Evolutionary conservation across 805 yeast species (phyloP), one percentile per base, ranked within the genome.

Genomic region (Wickerhamiella australiensis): DNA sequence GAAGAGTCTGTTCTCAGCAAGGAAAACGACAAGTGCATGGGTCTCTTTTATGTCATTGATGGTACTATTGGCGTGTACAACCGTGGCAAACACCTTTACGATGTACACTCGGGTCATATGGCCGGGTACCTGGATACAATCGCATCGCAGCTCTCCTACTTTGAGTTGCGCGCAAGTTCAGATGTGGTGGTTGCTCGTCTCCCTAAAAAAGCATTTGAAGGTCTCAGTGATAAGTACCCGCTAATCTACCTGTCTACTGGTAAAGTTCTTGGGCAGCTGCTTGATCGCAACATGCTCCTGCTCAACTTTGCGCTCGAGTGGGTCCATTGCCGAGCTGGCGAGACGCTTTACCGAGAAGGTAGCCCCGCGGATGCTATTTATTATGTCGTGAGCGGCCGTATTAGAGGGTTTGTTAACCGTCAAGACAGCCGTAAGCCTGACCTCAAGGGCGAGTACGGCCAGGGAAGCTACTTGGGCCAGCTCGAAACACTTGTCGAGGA

Each of bases 401-500:
- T 88, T 55, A 70, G 96, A 43, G 82, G 87, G 3, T 69, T 80
- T 2, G 38, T 46, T 5, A 61, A 29, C 18, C 31, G 21, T 13
- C 49, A 45, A 26, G 41, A 38, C 13, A 45, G 51, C 36, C 21
- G 22, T 22, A 52, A 53, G 7, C 40, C 50, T n/a, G 54, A 55
- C 13, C 59, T 78, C 1, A 57, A 80, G 13, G 84, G 82, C 1
- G 98, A 90, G 61, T 80, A 78, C 59, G 95, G 96, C 1, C 95
- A 87, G 63, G 96, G 96, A 5, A 94, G 86, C 57, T 83, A 95
- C 37, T 75, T 92, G 52, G 98, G 97, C 3, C 97, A 90, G 65
- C 82, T 92, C 7, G 98, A 90, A 63, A 96, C 90, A 2, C 70
- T 90, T 53, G 86, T 57, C n/a, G 59, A 56, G 94, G 0, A 86